Evolutionary conservation across 352 stramenopile genomes (phyloP).

Genomic region (Hyaloperonospora arabidopsidis): DNA sequence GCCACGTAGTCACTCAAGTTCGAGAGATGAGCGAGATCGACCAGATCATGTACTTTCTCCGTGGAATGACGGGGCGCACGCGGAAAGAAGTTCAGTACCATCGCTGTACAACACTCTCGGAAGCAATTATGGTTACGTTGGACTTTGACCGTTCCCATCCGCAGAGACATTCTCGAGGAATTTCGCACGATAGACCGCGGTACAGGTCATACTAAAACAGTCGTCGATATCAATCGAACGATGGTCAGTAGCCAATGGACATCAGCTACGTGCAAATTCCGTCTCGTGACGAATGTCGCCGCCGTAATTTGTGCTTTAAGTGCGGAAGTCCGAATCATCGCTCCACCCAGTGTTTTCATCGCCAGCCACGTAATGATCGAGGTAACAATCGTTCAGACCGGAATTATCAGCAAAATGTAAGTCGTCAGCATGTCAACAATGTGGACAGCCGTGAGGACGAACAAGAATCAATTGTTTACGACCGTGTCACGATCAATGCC

Average conservation of each 20-base stretch:
- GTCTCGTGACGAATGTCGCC: constrained; percentile 8
- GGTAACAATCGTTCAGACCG: constrained; percentile 1
- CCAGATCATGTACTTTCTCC: constrained; percentile 6
- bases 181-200: not conserved
- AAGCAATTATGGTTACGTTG: too few relatives aligned
- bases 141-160: too few relatives aligned
- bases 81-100: too few relatives aligned
- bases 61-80: not conserved
- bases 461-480: not conserved
- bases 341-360: not conserved
- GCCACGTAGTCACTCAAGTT: constrained; percentile 5
- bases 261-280: constrained; percentile 9
- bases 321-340: constrained; percentile 1
- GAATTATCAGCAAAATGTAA: not conserved
- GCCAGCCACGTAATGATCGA: not conserved
- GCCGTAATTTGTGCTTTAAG: constrained; percentile 11
- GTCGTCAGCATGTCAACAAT: constrained; percentile 1
- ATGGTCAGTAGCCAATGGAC: constrained; percentile 13
- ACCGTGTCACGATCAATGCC: not conserved
- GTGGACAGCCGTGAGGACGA: constrained; percentile 1
- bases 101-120: too few relatives aligned
- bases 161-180: too few relatives aligned
- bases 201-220: constrained; percentile 11
- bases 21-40: not conserved
- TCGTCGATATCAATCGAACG: not conserved